Base-by-base conservation (phyloP, 768 basidiomycete genomes). In the Leucogyrophana mollusca region DNA sequence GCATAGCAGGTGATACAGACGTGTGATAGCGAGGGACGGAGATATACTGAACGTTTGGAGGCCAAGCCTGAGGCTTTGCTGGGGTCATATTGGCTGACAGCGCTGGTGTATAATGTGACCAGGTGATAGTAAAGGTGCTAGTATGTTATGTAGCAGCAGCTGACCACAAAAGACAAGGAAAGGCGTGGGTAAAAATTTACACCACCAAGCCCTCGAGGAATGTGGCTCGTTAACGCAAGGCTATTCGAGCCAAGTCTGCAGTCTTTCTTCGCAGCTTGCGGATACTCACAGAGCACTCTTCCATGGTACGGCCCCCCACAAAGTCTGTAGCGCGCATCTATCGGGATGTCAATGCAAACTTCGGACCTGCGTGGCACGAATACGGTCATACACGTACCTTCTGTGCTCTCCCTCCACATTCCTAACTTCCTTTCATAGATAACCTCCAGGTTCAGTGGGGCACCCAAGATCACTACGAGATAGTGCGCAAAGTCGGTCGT, bases 381-480 rank as follows among this genome's bases (percentile, higher is more conserved):
- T 96, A 96, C 64, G 94, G 94, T 94, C 55, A 57, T 74, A 23
- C 16, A 34, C 46, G 3, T 55, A 9, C 32, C 18, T 36, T n/a
- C 24, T 32, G 6, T 30, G 23, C 27, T 46, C 34, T 20, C 38
- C 25, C 34, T 22, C 33, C 23, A 20, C 43, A 44, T 10, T n/a
- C n/a, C 58, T 64, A 14, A 61, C 35, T 53, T 49, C 36, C 44
- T 52, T 39, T 54, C 53, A 50, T 61, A 92, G 91, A 97, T 76
- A 94, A 94, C 66, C 78, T 97, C 10, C 90, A 93, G 68, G 89
- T 97, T n/a, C 90, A 94, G 57, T 97, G 94, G 94, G 94, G 94
- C 43, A 80, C 87, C 5, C 94, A 97, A 71, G 94, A 96, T 70
- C 91, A 95, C 68, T 97, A 97, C 60, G 94, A 97, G 71, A 94